A percentile compares a stretch with the other conserved stretches of the same genome.
Evolutionary conservation across 306 rosid species (phyloP).

Genomic region (Luffa acutangula): DNA sequence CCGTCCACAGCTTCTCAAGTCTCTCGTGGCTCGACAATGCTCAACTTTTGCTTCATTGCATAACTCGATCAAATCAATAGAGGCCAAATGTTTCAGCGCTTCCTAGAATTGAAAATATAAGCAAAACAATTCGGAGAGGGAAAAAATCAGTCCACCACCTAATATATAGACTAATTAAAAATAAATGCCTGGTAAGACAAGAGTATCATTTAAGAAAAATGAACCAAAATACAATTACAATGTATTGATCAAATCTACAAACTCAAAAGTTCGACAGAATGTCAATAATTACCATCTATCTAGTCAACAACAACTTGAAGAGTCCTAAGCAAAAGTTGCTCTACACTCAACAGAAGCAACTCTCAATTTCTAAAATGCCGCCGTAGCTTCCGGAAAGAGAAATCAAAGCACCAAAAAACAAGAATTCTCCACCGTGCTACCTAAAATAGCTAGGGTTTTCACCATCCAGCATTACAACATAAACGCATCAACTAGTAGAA

Average conservation of each 20-base stretch:
- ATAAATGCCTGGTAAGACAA: neutral
- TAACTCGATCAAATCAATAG: constrained; percentile 70
- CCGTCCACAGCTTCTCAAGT: constrained; percentile 95
- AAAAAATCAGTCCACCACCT: neutral
- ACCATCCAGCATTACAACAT: neutral
- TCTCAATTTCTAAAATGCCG: neutral
- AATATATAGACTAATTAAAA: neutral
- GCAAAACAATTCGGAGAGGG: neutral
- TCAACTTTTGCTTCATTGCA: constrained; percentile 95
- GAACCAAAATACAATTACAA: neutral
- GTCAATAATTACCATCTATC: neutral
- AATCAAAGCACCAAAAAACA: neutral
- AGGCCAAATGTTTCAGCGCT: constrained; percentile 77
- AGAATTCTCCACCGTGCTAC: neutral
- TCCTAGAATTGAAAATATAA: constrained; percentile 43
- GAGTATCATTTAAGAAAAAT: neutral
- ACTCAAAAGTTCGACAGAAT: neutral
- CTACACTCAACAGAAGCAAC: neutral
- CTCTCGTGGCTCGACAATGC: constrained; percentile 91
- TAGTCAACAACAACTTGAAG: neutral
- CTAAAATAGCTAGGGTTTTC: constrained; percentile 4
- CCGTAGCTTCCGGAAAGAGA: neutral
- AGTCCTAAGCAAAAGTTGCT: neutral
- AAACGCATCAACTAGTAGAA: neutral
- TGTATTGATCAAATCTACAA: neutral